Conservation (phyloP, 2,329 filamentous ascomycete genomes). For the Colletotrichum paranaense region DNA sequence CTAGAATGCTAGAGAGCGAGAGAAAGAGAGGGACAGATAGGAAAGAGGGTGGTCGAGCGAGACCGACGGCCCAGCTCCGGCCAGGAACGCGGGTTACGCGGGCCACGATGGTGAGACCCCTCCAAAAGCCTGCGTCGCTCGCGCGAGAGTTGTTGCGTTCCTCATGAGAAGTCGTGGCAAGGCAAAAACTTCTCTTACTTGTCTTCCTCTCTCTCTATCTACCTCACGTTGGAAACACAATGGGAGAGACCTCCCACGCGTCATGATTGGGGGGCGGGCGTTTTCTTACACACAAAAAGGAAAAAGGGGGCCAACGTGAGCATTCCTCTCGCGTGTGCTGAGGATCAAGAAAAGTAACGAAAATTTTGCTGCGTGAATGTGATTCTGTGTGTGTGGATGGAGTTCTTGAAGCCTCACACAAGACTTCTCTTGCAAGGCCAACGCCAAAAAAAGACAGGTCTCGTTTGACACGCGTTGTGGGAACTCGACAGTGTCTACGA, state of each 20-base stretch:
- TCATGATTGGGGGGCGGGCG: conserved; percentile 9
- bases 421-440: neutral
- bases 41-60: neutral
- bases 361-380: neutral
- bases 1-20: neutral
- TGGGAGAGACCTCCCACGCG: conserved; percentile 16
- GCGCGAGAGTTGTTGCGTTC: conserved; percentile 31
- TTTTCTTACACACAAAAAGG: neutral
- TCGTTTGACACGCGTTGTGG: neutral
- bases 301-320: neutral
- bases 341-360: neutral
- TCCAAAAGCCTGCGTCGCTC: neutral
- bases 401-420: neutral
- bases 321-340: conserved; percentile 14
- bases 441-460: conserved; percentile 7
- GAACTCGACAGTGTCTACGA: neutral
- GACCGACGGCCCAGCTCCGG: conserved; percentile 7
- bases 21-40: neutral
- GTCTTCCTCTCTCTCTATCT: neutral
- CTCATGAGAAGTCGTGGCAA: conserved; percentile 26
- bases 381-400: neutral
- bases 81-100: conserved; percentile 30
- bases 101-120: conserved; percentile 17
- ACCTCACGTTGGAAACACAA: neutral
- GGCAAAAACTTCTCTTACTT: neutral